Evolutionary conservation across 75 land plant species (phyloP), one percentile per base, ranked within the genome.

Genomic region (Cupressus sempervirens): DNA sequence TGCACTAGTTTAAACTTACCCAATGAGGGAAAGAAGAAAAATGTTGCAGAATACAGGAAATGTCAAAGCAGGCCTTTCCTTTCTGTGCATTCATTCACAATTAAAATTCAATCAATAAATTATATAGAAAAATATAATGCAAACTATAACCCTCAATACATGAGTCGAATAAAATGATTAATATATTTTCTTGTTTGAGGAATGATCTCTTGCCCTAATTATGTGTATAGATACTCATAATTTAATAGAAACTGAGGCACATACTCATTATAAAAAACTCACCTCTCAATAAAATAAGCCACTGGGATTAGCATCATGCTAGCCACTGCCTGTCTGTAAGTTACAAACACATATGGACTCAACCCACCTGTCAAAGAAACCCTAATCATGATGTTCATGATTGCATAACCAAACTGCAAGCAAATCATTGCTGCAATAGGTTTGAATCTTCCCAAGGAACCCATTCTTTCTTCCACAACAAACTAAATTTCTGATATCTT

Each of bases 21-120:
- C 74, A 70, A 70, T 70, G 48, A 43, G 43, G 29, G 29, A 79
- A 23, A 79, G 81, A 26, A 79, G 38, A 26, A 43, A 79, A 79
- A 79, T 79, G 29, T n/a, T 20, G 81, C 81, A 79, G 81, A 79
- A 79, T 41, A 43, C 46, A 26, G 45, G 46, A 79, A 79, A 79
- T 3, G 48, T 79, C 14, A 79, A 20, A 41, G 81, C 45, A 41
- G 81, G 45, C 13, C 46, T 41, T 40, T 79, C 38, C 81, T 79
- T 79, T 45, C 81, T 79, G 74, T 32, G 35, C 35, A 58, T 58
- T 30, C 74, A 70, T 32, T 23, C 32, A 30, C 35, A 70, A 10
- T 12, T 30, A 3, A 9, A 70, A 70, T 14, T 70, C 35, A 8
- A 29, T 70, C 10, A 70, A 30, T 30, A 70, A 32, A 70, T 8